Evolutionary conservation across 768 basidiomycete species (phyloP), one percentile per base, ranked within the genome.

Genomic region (Termitomyces sp.): DNA sequence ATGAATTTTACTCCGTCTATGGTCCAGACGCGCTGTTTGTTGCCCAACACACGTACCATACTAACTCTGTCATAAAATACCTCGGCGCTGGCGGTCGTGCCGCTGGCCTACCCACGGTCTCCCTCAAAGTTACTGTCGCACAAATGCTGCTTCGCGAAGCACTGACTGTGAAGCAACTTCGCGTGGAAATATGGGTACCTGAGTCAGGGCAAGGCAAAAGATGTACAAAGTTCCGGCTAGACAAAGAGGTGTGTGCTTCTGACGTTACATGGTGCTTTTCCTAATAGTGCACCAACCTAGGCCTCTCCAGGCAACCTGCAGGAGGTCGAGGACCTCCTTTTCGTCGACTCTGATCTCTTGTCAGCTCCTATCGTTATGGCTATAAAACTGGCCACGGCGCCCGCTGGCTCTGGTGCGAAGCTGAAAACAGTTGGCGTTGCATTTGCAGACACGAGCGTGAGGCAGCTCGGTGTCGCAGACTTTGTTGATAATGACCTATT

Each of bases 401-500:
- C 84, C 8, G 66, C 72, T 17, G 71, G 78, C 1, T 73, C 75
- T 21, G 82, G 84, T 55, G 77, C 83, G 30, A 92, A 86, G 64
- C 73, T 78, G 28, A 89, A 85, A 67, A 80, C 81, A 0, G 78
- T 99, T 23, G 96, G 94, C 1, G 75, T 94, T 12, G 95, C 95
- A 0, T 99, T 93, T 64, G 91, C 93, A 0, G 96, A 99, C 70
- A 90, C 93, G 0, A 91, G 87, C 58, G 75, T 84, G 7, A 84
- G 92, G 21, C 82, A 89, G 64, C 77, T 99, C 5, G 97, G 97
- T 0, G 88, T 95, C 0, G 80, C 90, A 12, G 94, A 98, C 59
- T 98, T 92, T 63, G 83, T 86, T 8, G 97, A 99, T 70, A 96
- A 94, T 63, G 97, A 98, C 58, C 74, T 94, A 16, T 98, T 95